These are phyloP conservation scores for Kuraishia hungarica DNA, from an alignment of 805 yeast species.

Conservation along the genomic window DNA sequence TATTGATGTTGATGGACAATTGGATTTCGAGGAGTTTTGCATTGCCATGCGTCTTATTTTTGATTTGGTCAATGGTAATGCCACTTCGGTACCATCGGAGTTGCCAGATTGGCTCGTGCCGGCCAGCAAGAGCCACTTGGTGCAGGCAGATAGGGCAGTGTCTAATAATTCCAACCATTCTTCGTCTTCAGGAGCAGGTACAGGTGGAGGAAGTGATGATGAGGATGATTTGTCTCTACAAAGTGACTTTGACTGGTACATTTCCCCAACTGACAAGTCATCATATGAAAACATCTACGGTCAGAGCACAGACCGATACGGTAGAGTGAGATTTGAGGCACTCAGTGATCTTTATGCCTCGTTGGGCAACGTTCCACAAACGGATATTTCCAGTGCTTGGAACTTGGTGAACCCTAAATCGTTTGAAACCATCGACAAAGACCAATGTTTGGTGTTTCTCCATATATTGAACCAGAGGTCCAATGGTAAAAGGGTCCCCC, in stretches of 20 bases:
- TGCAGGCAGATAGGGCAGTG: conserved; percentile 75
- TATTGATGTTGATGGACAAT: conserved; percentile 81
- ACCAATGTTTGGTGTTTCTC: conserved; percentile 80
- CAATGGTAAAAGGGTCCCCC: conserved; percentile 75
- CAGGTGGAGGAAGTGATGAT: conserved; percentile 44
- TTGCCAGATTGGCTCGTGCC: conserved; percentile 94
- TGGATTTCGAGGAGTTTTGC: conserved; percentile 97
- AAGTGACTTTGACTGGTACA: conserved; percentile 90
- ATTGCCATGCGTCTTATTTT: conserved; percentile 94
- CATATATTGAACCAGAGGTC: conserved; percentile 86
- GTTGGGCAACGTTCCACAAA: conserved; percentile 64
- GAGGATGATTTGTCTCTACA: conserved; percentile 57
- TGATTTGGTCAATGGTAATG: conserved; percentile 73
- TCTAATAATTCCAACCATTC: conserved; percentile 15
- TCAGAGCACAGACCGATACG: conserved; percentile 67
- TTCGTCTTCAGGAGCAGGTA: conserved; percentile 18
- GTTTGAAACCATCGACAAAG: conserved; percentile 83
- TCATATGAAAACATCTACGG: conserved; percentile 75
- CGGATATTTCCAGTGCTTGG: conserved; percentile 90
- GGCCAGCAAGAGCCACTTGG: conserved; percentile 73
- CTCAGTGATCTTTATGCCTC: conserved; percentile 62
- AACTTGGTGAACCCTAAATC: conserved; percentile 88
- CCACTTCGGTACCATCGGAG: conserved; percentile 49
- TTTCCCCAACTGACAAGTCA: conserved; percentile 76
- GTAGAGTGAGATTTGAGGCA: conserved; percentile 70